Percentiles rank a stretch among this genome's conserved stretches.
These are phyloP conservation scores for Carex scoparia DNA, from an alignment of 176 grass and related monocot genomes.

Conservation along the genomic window DNA sequence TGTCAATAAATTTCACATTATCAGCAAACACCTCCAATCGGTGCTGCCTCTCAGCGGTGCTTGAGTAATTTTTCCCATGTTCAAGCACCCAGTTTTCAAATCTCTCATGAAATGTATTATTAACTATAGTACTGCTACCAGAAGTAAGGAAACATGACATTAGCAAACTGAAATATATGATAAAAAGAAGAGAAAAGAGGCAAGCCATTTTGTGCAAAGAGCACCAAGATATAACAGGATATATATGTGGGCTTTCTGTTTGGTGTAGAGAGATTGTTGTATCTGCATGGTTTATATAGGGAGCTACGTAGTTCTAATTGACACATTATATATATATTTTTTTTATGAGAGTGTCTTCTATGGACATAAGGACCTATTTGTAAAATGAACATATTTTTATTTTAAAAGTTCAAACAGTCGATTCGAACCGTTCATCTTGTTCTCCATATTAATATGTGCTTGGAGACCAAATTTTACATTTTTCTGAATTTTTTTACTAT, in stretches of 20 bases:
- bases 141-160: not conserved
- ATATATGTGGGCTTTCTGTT: not conserved
- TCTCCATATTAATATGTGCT: too few species aligned
- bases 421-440: too few species aligned
- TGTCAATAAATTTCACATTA: slow-evolving; percentile 25
- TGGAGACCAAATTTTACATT: too few species aligned
- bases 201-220: not conserved
- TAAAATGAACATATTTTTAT: too few species aligned
- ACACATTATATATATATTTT: too few species aligned
- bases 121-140: not conserved
- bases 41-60: not conserved
- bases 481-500: too few species aligned
- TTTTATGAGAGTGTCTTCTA: too few species aligned
- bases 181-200: not conserved
- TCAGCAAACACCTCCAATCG: slow-evolving; percentile 26
- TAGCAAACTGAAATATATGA: not conserved
- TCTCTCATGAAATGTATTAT: not conserved
- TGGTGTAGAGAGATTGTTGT: not conserved
- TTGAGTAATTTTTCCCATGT: not conserved
- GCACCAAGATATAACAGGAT: not conserved
- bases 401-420: too few species aligned
- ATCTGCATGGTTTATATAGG: not conserved
- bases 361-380: too few species aligned
- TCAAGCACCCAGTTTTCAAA: slow-evolving; percentile 17
- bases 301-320: not conserved